Evolutionary conservation across 2,329 filamentous ascomycete species (phyloP), one percentile per base, ranked within the genome.

Genomic region (Ascochyta lentis): DNA sequence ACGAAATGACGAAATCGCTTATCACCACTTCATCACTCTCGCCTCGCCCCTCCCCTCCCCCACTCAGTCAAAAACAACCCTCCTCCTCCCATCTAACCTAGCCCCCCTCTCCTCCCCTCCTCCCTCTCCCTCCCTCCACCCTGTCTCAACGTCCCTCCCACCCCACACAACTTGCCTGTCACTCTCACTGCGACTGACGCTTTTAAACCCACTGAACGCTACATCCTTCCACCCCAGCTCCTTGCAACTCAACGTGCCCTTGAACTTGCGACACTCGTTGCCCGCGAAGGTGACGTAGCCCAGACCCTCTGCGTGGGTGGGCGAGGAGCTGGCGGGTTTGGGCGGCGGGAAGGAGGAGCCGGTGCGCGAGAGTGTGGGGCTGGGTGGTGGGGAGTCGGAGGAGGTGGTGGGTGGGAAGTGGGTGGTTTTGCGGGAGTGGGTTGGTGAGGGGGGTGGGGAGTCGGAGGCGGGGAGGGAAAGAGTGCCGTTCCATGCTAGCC

Each of bases 241-340:
- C 23, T 16, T 41, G 19, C 65, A 67, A 24, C 54, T 67, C 16
- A 69, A 44, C 3, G 66, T 66, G 10, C 63, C 66, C 35, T 66
- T 67, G 56, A 69, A 67, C 42, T 64, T 66, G 24, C 60, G 58
- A 29, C 66, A 67, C 19, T 66, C 60, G 31, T 63, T 59, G 1
- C 65, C 63, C 6, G 60, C 49, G 16, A 69, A 69, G 3, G 63
- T 60, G 2, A 69, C 45, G 19, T 69, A 69, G 2, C 66, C 66
- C 13, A 65, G 15, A 2, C 63, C 66, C 1, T 42, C 37, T 6
- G 41, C 53, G 0, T 26, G 19, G 6, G 19, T 6, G 3, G n/a
- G 5, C 1, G 46, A 19, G 0, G 52, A 10, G 6, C n/a, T 2
- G 34, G n/a, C 4, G 6, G 51, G 33, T 16, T 48, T 48, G 0